Base-by-base conservation (phyloP, 225 moss, liverwort and hornwort genomes). In the Neckera pumila region DNA sequence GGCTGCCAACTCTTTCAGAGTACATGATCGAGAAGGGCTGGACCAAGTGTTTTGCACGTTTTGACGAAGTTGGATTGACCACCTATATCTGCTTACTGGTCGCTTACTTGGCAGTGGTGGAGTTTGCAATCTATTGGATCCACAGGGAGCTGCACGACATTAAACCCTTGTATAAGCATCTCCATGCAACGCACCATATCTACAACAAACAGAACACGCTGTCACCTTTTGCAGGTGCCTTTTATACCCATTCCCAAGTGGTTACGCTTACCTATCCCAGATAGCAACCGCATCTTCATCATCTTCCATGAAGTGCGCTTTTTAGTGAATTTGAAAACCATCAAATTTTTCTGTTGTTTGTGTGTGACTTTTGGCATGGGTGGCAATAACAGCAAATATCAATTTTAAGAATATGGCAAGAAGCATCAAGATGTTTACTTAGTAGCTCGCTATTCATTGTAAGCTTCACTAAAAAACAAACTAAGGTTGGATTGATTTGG, bases 161-260 rank as follows among this genome's bases (percentile, higher is more conserved):
- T 66, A 97, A 97, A 89, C 97, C 99, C 71, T 93, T 99, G 58
- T 99, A 99, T 79, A 99, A 96, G 84, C 85, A 83, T 74, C 89
- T 99, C 66, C 99, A 99, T 88, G 99, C 99, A 27, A 97, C 99
- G 53, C 99, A 99, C 89, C 99, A 99, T 74, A 96, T 99, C 86
- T 99, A 99, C 92, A 99, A 99, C 89, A 99, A 99, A 93, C 97
- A 97, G 90, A 95, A 99, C 86, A 99, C 99, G 27, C 80, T 99
- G 87, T 99, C 99, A 28, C 99, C 99, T 70, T 99, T 99, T 88
- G 99, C 99, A 96, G 99, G 99, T 97, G 65, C 81, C 43, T 17
- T 83, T 59, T 25, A 12, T 11, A 34, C 64, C 38, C 76, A 75
- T 85, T 57, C 34, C 30, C 42, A 45, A 81, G n/a, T 73, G 64